Conservation (phyloP, 768 basidiomycete species). For the Amanita rubescens region DNA sequence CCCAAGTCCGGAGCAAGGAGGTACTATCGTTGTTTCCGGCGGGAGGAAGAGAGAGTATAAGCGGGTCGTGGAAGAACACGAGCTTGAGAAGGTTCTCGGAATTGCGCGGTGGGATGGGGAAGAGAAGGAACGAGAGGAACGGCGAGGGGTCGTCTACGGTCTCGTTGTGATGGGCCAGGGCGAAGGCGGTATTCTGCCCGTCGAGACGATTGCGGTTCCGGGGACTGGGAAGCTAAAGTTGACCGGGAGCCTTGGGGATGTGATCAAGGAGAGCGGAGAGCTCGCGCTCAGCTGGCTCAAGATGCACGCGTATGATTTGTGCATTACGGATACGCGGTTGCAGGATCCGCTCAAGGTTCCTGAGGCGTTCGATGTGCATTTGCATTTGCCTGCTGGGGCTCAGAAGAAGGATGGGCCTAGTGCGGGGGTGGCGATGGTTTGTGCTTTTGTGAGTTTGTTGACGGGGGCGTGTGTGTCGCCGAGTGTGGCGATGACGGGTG, state of each 20-base stretch:
- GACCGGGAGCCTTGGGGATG: constrained; percentile 81
- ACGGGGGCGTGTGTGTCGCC: constrained; percentile 68
- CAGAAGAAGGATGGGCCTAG: constrained; percentile 94
- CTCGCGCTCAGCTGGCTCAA: constrained; percentile 92
- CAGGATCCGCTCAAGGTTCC: constrained; percentile 73
- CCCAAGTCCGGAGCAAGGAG: constrained; percentile 12
- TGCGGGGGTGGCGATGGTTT: constrained; percentile 83
- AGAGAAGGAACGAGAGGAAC: constrained; percentile 67
- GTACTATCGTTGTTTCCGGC: constrained; percentile 11
- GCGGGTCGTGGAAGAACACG: constrained; percentile 51
- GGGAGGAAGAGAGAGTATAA: constrained; percentile 42
- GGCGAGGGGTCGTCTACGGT: constrained; percentile 75
- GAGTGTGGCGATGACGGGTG: constrained; percentile 85
- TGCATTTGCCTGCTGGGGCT: constrained; percentile 85
- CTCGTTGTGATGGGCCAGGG: constrained; percentile 86
- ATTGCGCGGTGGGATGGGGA: constrained; percentile 74
- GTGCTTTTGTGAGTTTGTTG: constrained; percentile 81
- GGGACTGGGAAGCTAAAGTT: constrained; percentile 67
- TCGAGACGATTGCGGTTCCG: constrained; percentile 77
- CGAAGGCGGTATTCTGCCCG: constrained; percentile 77
- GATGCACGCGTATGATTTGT: constrained; percentile 71
- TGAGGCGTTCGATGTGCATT: constrained; percentile 72
- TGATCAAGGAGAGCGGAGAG: constrained; percentile 87
- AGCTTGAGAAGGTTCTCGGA: constrained; percentile 82
- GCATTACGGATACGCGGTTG: constrained; percentile 60